Conservation (phyloP, 306 rosid genomes). For the Dryas alaskensis region DNA sequence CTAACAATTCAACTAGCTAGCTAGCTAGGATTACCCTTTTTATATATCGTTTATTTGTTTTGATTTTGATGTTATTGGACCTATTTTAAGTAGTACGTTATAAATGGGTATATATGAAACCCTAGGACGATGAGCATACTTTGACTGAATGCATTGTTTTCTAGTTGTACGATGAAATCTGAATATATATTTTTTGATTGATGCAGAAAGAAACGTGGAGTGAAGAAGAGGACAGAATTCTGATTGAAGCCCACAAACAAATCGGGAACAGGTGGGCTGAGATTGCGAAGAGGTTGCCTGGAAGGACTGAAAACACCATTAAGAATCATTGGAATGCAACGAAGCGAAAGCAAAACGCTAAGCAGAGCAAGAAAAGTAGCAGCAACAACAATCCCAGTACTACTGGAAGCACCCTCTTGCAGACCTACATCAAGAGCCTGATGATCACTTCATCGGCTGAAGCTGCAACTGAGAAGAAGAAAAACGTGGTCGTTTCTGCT, state of each 20-base stretch:
- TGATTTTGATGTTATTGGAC: not conserved
- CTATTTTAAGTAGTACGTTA: not conserved
- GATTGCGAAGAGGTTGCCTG: slow-evolving; percentile 55
- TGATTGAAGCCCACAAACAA: slow-evolving; percentile 55
- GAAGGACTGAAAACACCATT: slow-evolving; percentile 63
- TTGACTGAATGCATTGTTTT: not conserved
- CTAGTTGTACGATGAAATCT: too few relatives aligned
- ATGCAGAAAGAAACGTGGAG: slow-evolving; percentile 76
- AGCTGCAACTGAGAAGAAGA: too few relatives aligned
- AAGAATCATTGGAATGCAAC: slow-evolving; percentile 86
- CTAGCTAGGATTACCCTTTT: not conserved
- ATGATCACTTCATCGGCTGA: not conserved
- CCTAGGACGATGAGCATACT: not conserved
- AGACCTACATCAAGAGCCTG: slow-evolving; percentile 48
- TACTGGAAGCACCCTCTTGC: slow-evolving; percentile 30
- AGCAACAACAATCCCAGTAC: not conserved
- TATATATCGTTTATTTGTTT: not conserved
- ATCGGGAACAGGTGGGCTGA: slow-evolving; percentile 80
- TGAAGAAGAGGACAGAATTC: slow-evolving; percentile 55
- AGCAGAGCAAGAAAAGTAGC: slow-evolving; percentile 22
- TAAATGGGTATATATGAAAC: not conserved
- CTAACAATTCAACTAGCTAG: not conserved
- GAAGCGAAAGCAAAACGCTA: slow-evolving; percentile 45
- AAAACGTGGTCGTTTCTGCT: too few relatives aligned
- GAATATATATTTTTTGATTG: too few relatives aligned